phyloP scores from a whole-genome alignment of 2,329 filamentous ascomycete species.

The Epichloe amarillans region DNA sequence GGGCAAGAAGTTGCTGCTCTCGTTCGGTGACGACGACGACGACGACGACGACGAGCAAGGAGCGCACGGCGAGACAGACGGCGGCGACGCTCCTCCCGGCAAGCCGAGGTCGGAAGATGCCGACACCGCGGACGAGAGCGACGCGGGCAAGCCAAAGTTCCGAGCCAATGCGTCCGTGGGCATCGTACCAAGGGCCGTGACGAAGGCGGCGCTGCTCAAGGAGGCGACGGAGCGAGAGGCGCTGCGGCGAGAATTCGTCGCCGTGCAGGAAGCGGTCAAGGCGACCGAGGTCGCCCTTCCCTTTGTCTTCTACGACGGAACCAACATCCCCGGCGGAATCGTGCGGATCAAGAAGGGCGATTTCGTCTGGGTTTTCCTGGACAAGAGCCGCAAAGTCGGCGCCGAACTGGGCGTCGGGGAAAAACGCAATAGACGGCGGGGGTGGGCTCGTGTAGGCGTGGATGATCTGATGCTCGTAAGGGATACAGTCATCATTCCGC shows the following conservation, averaged over 20 bases:
- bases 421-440: conserved; percentile 53
- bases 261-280: conserved; percentile 75
- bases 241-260: conserved; percentile 69
- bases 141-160: conserved; percentile 29
- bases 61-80: conserved; percentile 29
- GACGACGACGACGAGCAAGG: conserved; percentile 43
- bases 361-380: conserved; percentile 81
- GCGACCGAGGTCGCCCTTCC: conserved; percentile 80
- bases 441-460: conserved; percentile 88
- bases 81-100: neutral
- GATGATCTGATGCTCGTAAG: conserved; percentile 91
- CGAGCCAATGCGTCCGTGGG: conserved; percentile 48
- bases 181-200: conserved; percentile 52
- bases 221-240: conserved; percentile 71
- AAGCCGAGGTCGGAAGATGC: conserved; percentile 9
- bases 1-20: conserved; percentile 39
- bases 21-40: conserved; percentile 52
- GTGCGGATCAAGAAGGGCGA: conserved; percentile 90
- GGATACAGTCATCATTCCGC: conserved; percentile 82
- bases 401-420: conserved; percentile 66
- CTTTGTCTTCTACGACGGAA: conserved; percentile 95
- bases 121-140: conserved; percentile 10
- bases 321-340: conserved; percentile 71
- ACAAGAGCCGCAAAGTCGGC: conserved; percentile 80
- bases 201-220: conserved; percentile 62